These are phyloP conservation scores for Tuber magnatum DNA, from an alignment of 495 filamentous ascomycete species.

Conservation along the genomic window DNA sequence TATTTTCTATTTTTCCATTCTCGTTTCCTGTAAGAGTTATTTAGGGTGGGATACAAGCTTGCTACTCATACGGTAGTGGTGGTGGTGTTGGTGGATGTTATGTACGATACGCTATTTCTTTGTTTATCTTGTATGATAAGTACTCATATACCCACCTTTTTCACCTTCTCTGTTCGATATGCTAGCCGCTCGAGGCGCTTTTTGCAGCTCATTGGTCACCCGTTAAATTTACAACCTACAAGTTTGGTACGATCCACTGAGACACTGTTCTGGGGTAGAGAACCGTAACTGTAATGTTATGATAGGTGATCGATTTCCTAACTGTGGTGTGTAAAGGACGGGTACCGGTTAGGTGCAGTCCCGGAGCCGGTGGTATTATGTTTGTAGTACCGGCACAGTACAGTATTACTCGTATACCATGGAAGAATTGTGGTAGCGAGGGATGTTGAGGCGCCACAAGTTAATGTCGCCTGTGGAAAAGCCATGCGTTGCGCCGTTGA, in stretches of 20 bases:
- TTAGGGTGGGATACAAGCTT: background rate
- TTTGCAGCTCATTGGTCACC: background rate
- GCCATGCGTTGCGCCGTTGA: background rate
- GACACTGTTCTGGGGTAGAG: background rate
- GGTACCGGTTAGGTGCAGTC: background rate
- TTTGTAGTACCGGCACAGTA: background rate
- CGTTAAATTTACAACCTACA: background rate
- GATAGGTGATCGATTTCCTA: background rate
- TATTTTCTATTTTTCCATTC: constrained; percentile 18
- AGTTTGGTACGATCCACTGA: background rate
- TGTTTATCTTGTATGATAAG: too few species aligned
- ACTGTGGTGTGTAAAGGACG: background rate
- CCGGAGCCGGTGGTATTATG: background rate
- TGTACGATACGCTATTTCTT: background rate
- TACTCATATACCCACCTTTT: constrained; percentile 14
- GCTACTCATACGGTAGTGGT: background rate
- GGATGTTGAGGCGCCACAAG: background rate
- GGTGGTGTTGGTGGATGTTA: background rate
- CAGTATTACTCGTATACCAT: background rate
- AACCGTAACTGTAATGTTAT: background rate
- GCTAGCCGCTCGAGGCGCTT: background rate
- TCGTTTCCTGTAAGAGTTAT: constrained; percentile 19
- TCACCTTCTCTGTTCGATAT: background rate
- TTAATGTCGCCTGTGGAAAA: background rate
- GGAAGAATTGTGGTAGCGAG: background rate